These are phyloP conservation scores for Danielia oregonensis DNA, from an alignment of 805 yeast genomes.

Conservation along the genomic window DNA sequence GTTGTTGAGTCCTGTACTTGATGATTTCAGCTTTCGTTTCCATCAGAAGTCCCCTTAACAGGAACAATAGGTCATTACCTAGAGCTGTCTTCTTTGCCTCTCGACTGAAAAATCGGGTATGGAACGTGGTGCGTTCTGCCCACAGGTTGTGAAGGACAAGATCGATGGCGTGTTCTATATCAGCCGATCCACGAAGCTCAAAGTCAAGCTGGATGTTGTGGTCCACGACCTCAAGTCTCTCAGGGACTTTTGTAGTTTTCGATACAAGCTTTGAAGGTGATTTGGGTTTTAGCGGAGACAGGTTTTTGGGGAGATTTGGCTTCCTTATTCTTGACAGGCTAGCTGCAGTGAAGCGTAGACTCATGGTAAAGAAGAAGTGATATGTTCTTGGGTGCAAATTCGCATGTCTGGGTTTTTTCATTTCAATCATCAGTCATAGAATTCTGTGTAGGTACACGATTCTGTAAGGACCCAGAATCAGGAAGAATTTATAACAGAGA, in stretches of 20 bases:
- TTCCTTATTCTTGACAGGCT: constrained; percentile 30
- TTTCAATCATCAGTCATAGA: background rate
- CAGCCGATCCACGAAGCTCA: constrained; percentile 28
- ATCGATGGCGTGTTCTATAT: constrained; percentile 29
- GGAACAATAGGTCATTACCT: constrained; percentile 25
- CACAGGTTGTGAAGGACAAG: constrained; percentile 33
- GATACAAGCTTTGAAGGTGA: constrained; percentile 2
- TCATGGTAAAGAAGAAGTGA: constrained; percentile 9
- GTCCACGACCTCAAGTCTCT: constrained; percentile 20
- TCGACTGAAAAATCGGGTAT: constrained; percentile 18
- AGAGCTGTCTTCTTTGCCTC: constrained; percentile 9
- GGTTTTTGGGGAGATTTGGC: constrained; percentile 19
- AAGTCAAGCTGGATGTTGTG: constrained; percentile 40
- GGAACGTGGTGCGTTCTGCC: constrained; percentile 32
- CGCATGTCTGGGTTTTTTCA: background rate
- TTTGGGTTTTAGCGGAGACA: constrained; percentile 24
- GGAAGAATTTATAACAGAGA: no score
- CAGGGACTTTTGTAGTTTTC: constrained; percentile 3
- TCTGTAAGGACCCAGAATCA: no score
- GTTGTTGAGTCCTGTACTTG: constrained; percentile 27
- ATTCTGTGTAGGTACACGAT: background rate
- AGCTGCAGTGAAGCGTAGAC: constrained; percentile 37
- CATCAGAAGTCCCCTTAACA: constrained; percentile 31
- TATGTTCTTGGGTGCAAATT: constrained; percentile 4
- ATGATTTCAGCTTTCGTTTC: constrained; percentile 34